Percentiles rank a stretch among this genome's conserved stretches.
These are phyloP conservation scores for Salvia sclarea DNA, from an alignment of 305 asterid genomes.

Conservation along the genomic window DNA sequence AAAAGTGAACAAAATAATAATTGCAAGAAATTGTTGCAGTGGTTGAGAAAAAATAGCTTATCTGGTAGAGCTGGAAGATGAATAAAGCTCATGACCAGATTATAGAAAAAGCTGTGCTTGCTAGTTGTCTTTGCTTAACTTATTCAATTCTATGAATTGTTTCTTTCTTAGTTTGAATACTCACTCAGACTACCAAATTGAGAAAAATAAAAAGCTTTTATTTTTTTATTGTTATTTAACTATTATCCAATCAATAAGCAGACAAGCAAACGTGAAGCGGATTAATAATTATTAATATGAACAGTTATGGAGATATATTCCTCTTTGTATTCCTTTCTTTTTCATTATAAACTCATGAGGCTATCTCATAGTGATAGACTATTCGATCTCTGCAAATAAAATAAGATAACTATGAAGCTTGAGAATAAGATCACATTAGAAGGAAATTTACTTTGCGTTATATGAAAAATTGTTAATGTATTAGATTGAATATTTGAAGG, in stretches of 20 bases:
- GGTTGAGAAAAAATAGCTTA: constrained; percentile 36
- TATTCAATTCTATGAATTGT: constrained; percentile 10
- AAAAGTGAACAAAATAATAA: constrained; percentile 35
- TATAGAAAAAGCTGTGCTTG: constrained; percentile 27
- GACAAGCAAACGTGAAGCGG: constrained; percentile 43
- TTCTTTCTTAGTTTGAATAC: constrained; percentile 12
- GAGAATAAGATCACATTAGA: too few relatives aligned
- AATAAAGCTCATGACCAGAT: constrained; percentile 27
- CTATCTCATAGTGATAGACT: neutral
- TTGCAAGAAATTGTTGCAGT: constrained; percentile 32
- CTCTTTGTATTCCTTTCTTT: constrained; percentile 19
- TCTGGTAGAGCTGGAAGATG: too few relatives aligned
- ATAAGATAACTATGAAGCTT: neutral
- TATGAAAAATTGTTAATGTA: too few relatives aligned
- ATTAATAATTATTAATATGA: constrained; percentile 19
- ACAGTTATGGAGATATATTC: constrained; percentile 19
- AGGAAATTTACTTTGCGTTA: too few relatives aligned
- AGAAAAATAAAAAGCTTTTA: neutral
- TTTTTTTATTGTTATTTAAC: neutral
- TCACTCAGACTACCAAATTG: constrained; percentile 1
- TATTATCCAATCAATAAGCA: constrained; percentile 34
- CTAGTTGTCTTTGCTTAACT: constrained; percentile 33
- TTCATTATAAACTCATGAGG: constrained; percentile 15
- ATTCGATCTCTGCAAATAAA: neutral
- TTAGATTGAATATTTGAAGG: too few relatives aligned